Evolutionary conservation across 345 rosid genomes (phyloP).

Genomic region (Capsella bursapastoris): DNA sequence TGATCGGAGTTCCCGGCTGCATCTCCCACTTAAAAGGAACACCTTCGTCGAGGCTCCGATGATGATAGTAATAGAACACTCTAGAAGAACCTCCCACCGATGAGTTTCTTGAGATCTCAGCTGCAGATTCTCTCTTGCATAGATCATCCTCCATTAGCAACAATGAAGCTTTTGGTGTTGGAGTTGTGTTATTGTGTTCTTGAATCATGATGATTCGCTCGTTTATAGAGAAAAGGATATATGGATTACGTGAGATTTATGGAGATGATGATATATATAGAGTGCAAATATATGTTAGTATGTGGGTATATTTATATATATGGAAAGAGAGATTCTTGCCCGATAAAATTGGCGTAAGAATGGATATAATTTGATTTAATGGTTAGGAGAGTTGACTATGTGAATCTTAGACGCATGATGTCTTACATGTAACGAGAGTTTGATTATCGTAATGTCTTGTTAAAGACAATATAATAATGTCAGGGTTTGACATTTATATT

Average conservation of each 20-base stretch:
- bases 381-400: slow-evolving; percentile 34
- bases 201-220: slow-evolving; percentile 41
- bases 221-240: background rate
- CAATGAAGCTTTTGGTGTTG: slow-evolving; percentile 42
- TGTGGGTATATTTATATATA: background rate
- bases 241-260: slow-evolving; percentile 6
- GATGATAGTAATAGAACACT: slow-evolving; percentile 38
- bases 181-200: slow-evolving; percentile 8
- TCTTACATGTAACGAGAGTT: slow-evolving; percentile 18
- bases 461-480: background rate
- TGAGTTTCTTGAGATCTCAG: slow-evolving; percentile 47
- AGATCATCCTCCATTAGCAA: slow-evolving; percentile 48
- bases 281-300: background rate
- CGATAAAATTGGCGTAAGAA: slow-evolving; percentile 11
- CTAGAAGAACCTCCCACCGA: slow-evolving; percentile 50
- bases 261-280: slow-evolving; percentile 13
- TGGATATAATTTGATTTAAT: slow-evolving; percentile 31
- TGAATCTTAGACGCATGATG: slow-evolving; percentile 31
- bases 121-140: slow-evolving; percentile 43
- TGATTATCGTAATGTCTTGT: background rate
- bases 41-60: slow-evolving; percentile 38
- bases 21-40: slow-evolving; percentile 75
- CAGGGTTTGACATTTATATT: slow-evolving; percentile 26
- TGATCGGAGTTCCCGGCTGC: slow-evolving; percentile 62
- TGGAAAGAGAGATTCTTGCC: slow-evolving; percentile 28